phyloP scores from a whole-genome alignment of 257 asterid species.

The Apocynum venetum region DNA sequence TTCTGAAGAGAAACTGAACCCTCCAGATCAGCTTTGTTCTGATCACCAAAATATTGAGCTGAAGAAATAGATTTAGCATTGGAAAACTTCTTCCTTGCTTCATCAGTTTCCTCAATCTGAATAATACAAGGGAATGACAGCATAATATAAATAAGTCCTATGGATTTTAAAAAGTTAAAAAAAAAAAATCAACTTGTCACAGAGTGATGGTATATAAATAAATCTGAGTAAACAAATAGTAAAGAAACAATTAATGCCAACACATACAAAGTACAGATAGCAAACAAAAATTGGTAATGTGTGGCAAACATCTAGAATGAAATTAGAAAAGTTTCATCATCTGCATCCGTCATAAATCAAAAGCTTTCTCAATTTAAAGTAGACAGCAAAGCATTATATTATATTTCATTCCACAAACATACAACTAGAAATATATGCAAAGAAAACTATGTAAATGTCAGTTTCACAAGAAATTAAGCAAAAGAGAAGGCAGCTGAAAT shows the following conservation, averaged over 20 bases:
- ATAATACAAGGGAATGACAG: slow-evolving; percentile 5
- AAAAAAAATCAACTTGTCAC: neutral
- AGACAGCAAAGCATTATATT: neutral
- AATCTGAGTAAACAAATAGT: neutral
- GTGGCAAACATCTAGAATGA: neutral
- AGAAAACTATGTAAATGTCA: neutral
- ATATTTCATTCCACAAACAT: neutral
- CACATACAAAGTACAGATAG: neutral
- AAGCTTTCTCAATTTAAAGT: neutral
- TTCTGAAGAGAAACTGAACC: slow-evolving; percentile 78
- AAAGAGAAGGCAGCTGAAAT: neutral
- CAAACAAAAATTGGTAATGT: neutral
- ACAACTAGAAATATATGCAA: neutral
- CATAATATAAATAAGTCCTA: neutral
- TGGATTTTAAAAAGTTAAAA: neutral
- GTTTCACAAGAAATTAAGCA: neutral
- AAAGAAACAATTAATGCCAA: neutral
- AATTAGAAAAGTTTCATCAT: neutral
- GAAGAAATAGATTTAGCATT: slow-evolving; percentile 98
- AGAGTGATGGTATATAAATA: neutral
- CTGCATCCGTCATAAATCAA: neutral
- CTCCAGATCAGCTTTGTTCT: slow-evolving; percentile 55
- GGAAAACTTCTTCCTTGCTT: slow-evolving; percentile 94
- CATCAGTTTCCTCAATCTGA: slow-evolving; percentile 93
- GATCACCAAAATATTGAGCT: slow-evolving; percentile 87